phyloP scores from a whole-genome alignment of 2,329 filamentous ascomycete genomes.

The Sporothrix euskadiensis region DNA sequence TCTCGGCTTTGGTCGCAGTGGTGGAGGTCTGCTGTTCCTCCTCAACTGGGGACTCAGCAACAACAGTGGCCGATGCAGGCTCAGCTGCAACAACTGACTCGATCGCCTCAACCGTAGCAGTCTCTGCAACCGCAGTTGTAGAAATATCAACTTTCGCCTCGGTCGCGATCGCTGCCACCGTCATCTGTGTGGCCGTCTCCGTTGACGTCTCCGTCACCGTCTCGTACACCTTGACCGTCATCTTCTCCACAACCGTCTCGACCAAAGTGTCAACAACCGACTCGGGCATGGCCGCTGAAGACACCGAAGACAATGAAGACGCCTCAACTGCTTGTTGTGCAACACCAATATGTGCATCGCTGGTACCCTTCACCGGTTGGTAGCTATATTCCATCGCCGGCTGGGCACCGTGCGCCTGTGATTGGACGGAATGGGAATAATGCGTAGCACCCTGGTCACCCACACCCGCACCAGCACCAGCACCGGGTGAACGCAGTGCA shows the following conservation, averaged over 20 bases:
- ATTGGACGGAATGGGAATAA: not conserved
- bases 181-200: slow-evolving; percentile 33
- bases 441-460: not conserved
- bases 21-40: not conserved
- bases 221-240: slow-evolving; percentile 34
- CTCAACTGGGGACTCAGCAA: not conserved
- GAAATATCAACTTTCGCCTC: not conserved
- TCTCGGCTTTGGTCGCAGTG: not conserved
- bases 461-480: slow-evolving; percentile 3
- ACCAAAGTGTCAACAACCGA: slow-evolving; percentile 18
- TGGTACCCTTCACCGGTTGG: not conserved
- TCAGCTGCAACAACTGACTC: not conserved
- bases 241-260: slow-evolving; percentile 34
- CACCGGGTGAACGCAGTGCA: slow-evolving; percentile 43
- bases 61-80: not conserved
- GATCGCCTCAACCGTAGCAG: not conserved
- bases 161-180: not conserved
- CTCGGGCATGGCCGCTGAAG: slow-evolving; percentile 9
- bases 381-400: not conserved
- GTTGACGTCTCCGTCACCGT: slow-evolving; percentile 36
- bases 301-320: not conserved
- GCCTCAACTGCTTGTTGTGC: not conserved
- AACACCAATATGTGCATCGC: not conserved
- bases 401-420: not conserved
- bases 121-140: not conserved